Evolutionary conservation across 345 rosid genomes (phyloP), one percentile per base, ranked within the genome.

Genomic region (Raphanus sativus): DNA sequence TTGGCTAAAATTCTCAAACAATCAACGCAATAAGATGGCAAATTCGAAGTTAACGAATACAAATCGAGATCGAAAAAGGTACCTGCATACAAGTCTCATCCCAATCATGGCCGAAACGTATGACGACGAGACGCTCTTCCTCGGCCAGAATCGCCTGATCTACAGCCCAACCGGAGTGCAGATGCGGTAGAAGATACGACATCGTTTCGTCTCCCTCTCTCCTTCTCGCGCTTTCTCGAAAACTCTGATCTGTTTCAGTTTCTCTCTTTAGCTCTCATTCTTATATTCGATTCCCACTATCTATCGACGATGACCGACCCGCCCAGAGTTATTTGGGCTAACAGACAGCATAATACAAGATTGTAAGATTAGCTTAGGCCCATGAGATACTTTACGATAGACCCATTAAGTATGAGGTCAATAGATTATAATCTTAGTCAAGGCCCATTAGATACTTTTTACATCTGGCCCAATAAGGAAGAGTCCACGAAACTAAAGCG

Each of bases 1-100:
- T 55, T 55, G 8, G 66, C 50, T 55, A 7, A 7, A 40, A 8
- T 3, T 55, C 15, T 42, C 3, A 58, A n/a, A 56, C 75, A 58
- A 71, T 40, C 38, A 6, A 10, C 36, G 17, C 54, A 40, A 8
- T n/a, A 54, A 16, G n/a, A 28, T 38, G 7, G 29, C 10, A 13
- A 4, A 79, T 9, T 38, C 40, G 21, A 55, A 38, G 42, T 3
- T 3, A 28, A 33, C 0, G 6, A 61, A 25, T 59, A 58, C 1
- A 15, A 48, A 48, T 42, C 25, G 10, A 56, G 29, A 63, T 50
- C 6, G 13, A 16, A 10, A 1, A 21, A 25, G 0, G 11, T 11
- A 93, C 98, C 98, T 93, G 95, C 98, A 91, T 93, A 71, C 98
- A 91, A 54, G 95, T 93, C 60, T 93, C 98, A 74, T 93, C 98